These are phyloP conservation scores for Ettlia oleoabundans DNA, from an alignment of 139 green algal species.

Conservation along the genomic window DNA sequence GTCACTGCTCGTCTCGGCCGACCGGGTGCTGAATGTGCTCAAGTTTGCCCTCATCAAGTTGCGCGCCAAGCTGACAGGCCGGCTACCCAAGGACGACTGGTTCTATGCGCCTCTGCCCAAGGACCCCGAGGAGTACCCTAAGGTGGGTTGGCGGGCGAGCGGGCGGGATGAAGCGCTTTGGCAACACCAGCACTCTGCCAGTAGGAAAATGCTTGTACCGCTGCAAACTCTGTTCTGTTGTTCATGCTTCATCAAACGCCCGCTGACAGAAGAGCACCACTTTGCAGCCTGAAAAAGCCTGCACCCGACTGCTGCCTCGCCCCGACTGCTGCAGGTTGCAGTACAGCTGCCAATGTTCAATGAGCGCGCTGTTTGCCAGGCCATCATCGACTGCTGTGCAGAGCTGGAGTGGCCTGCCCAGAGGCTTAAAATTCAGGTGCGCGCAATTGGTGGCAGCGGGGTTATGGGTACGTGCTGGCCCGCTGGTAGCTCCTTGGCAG, in stretches of 20 bases:
- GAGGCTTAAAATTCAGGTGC: constrained; percentile 72
- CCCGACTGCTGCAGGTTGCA: no score
- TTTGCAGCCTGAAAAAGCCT: no score
- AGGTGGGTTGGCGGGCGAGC: background rate
- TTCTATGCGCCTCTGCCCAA: constrained; percentile 45
- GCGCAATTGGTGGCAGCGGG: no score
- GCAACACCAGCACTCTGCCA: background rate
- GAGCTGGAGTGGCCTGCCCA: constrained; percentile 78
- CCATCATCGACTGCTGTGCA: constrained; percentile 82
- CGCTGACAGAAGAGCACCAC: no score
- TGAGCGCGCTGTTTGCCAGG: constrained; percentile 81
- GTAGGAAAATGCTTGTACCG: background rate
- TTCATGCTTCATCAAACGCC: no score
- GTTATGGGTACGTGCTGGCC: no score
- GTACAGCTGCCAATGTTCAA: constrained; percentile 98
- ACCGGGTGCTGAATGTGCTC: constrained; percentile 56
- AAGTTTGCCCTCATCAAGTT: constrained; percentile 46
- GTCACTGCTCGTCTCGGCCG: constrained; percentile 53
- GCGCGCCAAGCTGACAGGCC: constrained; percentile 41
- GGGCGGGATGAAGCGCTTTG: background rate
- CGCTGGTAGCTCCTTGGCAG: no score
- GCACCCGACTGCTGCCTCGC: no score
- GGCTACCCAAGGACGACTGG: constrained; percentile 53
- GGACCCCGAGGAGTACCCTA: constrained; percentile 29
- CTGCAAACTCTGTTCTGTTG: no score